Evolutionary conservation across 2,329 filamentous ascomycete genomes (phyloP).

Genomic region (Calonectria leucothoes): DNA sequence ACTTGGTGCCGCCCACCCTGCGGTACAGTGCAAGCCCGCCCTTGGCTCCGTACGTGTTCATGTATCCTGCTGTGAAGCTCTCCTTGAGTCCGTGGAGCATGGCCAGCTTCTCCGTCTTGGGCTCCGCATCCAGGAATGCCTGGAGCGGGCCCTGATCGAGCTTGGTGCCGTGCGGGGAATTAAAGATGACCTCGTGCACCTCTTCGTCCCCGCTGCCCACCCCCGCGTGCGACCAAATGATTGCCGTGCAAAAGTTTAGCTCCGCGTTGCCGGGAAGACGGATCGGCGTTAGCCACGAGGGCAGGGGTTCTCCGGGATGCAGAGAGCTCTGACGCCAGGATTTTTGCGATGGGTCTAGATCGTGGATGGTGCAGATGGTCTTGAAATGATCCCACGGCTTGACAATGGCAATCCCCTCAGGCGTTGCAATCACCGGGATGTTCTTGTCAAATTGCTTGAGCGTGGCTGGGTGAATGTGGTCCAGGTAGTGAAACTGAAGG

Average conservation of each 20-base stretch:
- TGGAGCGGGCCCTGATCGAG: constrained; percentile 30
- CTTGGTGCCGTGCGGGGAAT: constrained; percentile 35
- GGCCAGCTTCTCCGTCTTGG: constrained; percentile 36
- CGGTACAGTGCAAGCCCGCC: constrained; percentile 33
- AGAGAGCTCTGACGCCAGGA: constrained; percentile 30
- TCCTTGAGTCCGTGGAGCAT: constrained; percentile 41
- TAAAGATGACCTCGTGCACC: constrained; percentile 34
- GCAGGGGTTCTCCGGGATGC: constrained; percentile 35
- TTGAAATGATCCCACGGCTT: constrained; percentile 35
- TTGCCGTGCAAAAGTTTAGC: constrained; percentile 35
- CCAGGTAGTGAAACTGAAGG: constrained; percentile 30
- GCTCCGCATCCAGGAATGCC: constrained; percentile 31
- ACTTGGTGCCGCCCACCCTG: constrained; percentile 31
- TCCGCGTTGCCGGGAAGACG: constrained; percentile 24
- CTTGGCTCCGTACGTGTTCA: constrained; percentile 28
- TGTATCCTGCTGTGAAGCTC: constrained; percentile 8
- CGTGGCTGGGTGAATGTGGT: constrained; percentile 36
- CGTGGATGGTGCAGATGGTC: constrained; percentile 27
- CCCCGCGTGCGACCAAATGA: constrained; percentile 37
- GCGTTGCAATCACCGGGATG: constrained; percentile 35
- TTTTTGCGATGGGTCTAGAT: constrained; percentile 1
- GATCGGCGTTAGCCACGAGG: constrained; percentile 35
- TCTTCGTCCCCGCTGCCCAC: constrained; percentile 13
- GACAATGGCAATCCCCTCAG: constrained; percentile 18
- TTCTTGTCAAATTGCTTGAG: constrained; percentile 27